These are phyloP conservation scores for Citrus mangshanensis DNA, from an alignment of 345 rosid species.

Conservation along the genomic window DNA sequence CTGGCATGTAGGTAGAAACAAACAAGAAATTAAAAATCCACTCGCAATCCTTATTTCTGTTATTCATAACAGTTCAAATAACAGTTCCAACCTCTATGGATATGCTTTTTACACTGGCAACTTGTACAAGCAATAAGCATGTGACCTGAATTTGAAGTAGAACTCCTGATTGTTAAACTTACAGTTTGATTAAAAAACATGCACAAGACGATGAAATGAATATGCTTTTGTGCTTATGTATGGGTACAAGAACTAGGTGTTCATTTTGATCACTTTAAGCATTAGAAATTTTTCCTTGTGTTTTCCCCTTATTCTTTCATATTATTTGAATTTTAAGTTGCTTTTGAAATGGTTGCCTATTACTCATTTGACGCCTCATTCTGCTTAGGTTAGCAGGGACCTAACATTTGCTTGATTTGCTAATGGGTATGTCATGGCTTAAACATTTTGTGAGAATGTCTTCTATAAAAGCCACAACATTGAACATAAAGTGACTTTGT, in stretches of 20 bases:
- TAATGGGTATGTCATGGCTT: not conserved
- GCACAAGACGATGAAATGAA: not conserved
- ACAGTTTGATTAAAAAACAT: not conserved
- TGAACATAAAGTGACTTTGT: not conserved
- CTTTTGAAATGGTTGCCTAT: not conserved
- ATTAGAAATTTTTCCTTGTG: not conserved
- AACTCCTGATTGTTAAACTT: not conserved
- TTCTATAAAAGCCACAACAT: not conserved
- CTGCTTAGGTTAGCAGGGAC: not conserved
- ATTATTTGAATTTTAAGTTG: not conserved
- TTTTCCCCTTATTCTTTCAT: not conserved
- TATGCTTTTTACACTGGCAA: not conserved
- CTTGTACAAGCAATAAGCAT: not conserved
- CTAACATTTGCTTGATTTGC: not conserved
- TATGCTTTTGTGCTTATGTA: not conserved
- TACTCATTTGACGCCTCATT: not conserved
- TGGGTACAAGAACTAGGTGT: not conserved
- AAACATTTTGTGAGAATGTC: not conserved
- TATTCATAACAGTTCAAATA: not conserved
- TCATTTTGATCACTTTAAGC: not conserved
- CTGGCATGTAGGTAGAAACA: not conserved
- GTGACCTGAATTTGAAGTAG: not conserved
- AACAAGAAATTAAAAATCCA: not conserved
- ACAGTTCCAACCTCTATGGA: not conserved
- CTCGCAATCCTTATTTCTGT: not conserved